Percentiles rank a stretch among this genome's conserved stretches.
phyloP scores from a whole-genome alignment of 169 alveolate genomes.

The Neospora caninum region DNA sequence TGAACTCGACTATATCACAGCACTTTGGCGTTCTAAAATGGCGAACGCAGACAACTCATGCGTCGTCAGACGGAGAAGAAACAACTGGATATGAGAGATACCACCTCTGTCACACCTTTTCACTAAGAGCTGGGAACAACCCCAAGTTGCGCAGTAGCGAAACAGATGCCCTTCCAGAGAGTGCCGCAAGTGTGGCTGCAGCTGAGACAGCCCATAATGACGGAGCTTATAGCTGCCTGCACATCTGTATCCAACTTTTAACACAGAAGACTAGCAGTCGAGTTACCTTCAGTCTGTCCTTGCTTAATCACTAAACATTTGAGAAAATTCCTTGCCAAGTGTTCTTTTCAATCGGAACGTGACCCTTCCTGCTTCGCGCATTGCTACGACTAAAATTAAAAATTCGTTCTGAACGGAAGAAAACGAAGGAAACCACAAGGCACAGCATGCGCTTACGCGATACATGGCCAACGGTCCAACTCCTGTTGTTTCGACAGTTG shows the following conservation, averaged over 20 bases:
- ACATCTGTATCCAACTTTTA: neutral
- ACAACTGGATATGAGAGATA: neutral
- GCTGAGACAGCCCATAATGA: neutral
- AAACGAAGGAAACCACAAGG: neutral
- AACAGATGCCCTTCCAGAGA: neutral
- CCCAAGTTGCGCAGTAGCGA: neutral
- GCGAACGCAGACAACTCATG: neutral
- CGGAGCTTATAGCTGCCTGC: neutral
- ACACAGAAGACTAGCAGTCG: neutral
- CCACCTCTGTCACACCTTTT: neutral
- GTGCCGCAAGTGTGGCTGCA: neutral
- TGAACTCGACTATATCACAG: neutral
- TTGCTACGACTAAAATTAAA: neutral
- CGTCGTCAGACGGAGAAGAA: neutral
- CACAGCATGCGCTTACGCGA: neutral
- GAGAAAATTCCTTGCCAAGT: neutral
- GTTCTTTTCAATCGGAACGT: neutral
- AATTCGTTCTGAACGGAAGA: neutral
- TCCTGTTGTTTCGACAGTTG: no score
- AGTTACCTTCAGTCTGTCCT: neutral
- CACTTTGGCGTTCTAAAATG: neutral
- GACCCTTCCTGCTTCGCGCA: neutral
- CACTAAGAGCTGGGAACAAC: neutral
- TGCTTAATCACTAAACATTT: neutral
- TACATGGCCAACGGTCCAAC: no score